A percentile compares a stretch with the other conserved stretches of the same genome.
These are phyloP conservation scores for Epithele typhae DNA, from an alignment of 768 basidiomycete genomes.

Conservation along the genomic window DNA sequence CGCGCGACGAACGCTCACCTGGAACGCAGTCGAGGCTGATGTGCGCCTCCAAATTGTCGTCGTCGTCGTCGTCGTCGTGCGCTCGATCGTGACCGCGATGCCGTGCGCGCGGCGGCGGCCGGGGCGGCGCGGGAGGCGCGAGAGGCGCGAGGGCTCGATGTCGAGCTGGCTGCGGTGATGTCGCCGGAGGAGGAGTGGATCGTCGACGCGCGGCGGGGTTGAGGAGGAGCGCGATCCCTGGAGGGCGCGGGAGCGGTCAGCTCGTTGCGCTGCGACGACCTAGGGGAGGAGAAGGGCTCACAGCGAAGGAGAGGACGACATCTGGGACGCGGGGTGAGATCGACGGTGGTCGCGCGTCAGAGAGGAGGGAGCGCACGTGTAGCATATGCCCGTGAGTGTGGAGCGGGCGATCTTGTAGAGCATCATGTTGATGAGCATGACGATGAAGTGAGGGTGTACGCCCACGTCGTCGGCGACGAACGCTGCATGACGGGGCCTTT, in stretches of 20 bases:
- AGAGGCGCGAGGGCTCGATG: not conserved
- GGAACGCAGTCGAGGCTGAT: too few relatives aligned
- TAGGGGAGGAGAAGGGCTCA: not conserved
- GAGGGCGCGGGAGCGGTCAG: not conserved
- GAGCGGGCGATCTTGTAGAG: slow-evolving; percentile 21
- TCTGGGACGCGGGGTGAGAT: not conserved
- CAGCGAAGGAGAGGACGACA: slow-evolving; percentile 25
- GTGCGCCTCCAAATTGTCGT: too few relatives aligned
- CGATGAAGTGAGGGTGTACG: slow-evolving; percentile 23
- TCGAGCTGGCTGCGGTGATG: not conserved
- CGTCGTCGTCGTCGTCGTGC: not conserved
- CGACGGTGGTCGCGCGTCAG: not conserved
- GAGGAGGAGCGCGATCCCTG: slow-evolving; percentile 15
- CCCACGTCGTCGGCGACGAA: slow-evolving; percentile 26
- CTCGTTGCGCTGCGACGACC: too few relatives aligned
- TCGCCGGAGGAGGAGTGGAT: not conserved
- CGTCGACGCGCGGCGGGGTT: slow-evolving; percentile 1
- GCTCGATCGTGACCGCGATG: not conserved
- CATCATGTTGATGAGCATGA: slow-evolving; percentile 22
- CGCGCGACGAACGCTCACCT: not conserved
- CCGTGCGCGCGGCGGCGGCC: not conserved
- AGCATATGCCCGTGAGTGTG: slow-evolving; percentile 24
- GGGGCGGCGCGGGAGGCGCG: not conserved
- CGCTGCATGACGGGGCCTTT: slow-evolving; percentile 19
- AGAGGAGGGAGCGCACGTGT: slow-evolving; percentile 15